A percentile compares a stretch with the other conserved stretches of the same genome.
Conservation (phyloP, 306 rosid genomes). For the Lathyrus sativus region DNA sequence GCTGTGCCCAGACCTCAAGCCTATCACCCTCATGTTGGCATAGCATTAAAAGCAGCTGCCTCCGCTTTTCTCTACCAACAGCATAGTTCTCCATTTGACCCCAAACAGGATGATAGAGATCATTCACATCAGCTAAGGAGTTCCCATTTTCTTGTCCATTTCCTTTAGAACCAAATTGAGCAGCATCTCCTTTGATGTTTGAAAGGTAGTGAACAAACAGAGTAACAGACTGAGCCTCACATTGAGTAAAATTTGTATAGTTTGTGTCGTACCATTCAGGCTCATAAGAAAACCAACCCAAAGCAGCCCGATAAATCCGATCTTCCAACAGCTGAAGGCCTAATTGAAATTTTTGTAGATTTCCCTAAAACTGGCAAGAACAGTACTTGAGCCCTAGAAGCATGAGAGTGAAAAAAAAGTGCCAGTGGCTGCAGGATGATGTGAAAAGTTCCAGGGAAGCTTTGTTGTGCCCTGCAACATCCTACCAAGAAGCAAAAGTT, state of each 20-base stretch:
- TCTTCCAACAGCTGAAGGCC: conserved; percentile 97
- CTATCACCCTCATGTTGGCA: conserved; percentile 97
- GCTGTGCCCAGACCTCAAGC: conserved; percentile 99
- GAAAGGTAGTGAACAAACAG: conserved; percentile 80
- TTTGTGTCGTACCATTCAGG: conserved; percentile 88
- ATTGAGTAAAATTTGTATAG: conserved; percentile 72
- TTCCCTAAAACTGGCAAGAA: conserved; percentile 88
- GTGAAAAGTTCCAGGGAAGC: conserved; percentile 86
- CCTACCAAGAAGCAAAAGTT: conserved; percentile 93
- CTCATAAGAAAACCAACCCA: conserved; percentile 91
- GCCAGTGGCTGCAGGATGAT: conserved; percentile 96
- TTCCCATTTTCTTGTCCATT: conserved; percentile 77
- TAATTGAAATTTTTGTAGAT: conserved; percentile 74
- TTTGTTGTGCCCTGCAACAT: conserved; percentile 94
- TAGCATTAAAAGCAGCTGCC: conserved; percentile 81
- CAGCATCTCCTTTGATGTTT: conserved; percentile 64
- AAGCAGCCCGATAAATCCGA: conserved; percentile 79
- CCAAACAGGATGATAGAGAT: conserved; percentile 91
- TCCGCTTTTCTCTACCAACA: conserved; percentile 82
- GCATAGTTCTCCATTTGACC: conserved; percentile 91
- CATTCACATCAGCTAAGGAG: conserved; percentile 56
- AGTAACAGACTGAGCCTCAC: conserved; percentile 94
- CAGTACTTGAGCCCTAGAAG: conserved; percentile 97
- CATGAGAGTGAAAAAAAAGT: conserved; percentile 92
- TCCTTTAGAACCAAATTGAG: conserved; percentile 66